Conservation (phyloP, 1,284 basidiomycete species). For the Dichomitus squalens region DNA sequence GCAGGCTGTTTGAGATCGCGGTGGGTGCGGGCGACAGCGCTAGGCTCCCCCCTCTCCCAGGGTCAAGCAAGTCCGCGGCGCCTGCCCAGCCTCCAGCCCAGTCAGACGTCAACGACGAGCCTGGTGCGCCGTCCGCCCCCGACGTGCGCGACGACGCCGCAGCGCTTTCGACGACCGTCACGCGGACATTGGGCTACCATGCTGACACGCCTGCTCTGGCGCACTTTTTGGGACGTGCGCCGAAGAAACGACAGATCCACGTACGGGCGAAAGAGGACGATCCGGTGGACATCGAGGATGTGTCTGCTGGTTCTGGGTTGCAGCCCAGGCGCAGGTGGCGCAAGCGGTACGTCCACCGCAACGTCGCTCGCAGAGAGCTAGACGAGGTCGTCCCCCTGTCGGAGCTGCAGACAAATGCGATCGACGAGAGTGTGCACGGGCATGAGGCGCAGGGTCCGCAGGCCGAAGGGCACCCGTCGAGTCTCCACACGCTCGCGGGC, state of each 20-base stretch:
- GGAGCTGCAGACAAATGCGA: background rate
- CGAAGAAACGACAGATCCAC: conserved; percentile 57
- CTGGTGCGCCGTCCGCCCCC: background rate
- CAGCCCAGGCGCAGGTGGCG: conserved; percentile 32
- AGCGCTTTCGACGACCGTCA: conserved; percentile 36
- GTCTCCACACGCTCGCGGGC: conserved; percentile 18
- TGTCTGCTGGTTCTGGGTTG: background rate
- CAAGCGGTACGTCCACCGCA: conserved; percentile 51
- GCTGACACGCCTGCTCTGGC: conserved; percentile 73
- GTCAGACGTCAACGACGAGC: background rate
- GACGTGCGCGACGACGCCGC: background rate
- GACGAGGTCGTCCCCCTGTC: conserved; percentile 29
- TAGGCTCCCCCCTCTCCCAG: conserved; percentile 2
- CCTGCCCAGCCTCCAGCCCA: background rate
- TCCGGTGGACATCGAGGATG: conserved; percentile 46
- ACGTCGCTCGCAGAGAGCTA: conserved; percentile 39
- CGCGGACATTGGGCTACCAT: conserved; percentile 67
- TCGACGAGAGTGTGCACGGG: background rate
- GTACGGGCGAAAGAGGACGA: conserved; percentile 48
- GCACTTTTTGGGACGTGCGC: conserved; percentile 63
- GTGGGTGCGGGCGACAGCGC: conserved; percentile 45
- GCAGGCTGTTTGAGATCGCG: conserved; percentile 69
- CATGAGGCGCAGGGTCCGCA: background rate
- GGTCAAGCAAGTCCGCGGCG: background rate
- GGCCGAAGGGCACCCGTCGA: background rate